These are phyloP conservation scores for Cylindrotheca fusiformis DNA, from an alignment of 108 stramenopile species.

Conservation along the genomic window DNA sequence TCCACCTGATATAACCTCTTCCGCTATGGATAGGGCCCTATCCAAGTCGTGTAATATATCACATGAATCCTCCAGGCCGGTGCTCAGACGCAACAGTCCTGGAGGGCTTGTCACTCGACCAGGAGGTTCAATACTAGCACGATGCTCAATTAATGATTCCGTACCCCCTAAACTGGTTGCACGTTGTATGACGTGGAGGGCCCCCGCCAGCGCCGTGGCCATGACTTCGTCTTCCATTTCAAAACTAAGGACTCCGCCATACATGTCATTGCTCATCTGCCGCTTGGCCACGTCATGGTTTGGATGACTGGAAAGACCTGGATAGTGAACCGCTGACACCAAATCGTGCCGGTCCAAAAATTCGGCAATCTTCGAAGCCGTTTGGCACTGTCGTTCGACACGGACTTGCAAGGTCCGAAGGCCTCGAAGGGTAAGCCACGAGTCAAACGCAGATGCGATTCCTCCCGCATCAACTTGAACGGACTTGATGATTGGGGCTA, in stretches of 20 bases:
- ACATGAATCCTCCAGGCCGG: constrained; percentile 79
- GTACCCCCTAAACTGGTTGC: constrained; percentile 97
- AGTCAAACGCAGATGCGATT: constrained; percentile 80
- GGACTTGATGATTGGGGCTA: constrained; percentile 33
- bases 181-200: constrained; percentile 61
- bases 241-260: constrained; percentile 91
- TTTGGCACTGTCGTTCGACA: constrained; percentile 63
- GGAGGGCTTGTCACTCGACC: constrained; percentile 67
- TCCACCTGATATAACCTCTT: constrained; percentile 13
- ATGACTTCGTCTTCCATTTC: constrained; percentile 62
- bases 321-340: constrained; percentile 82
- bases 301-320: constrained; percentile 85
- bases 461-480: constrained; percentile 63
- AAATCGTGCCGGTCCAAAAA: constrained; percentile 35
- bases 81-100: constrained; percentile 83
- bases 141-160: constrained; percentile 92
- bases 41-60: constrained; percentile 86
- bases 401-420: constrained; percentile 78
- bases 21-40: constrained; percentile 52
- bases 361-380: constrained; percentile 57
- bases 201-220: constrained; percentile 82
- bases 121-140: constrained; percentile 89
- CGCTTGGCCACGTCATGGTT: constrained; percentile 75
- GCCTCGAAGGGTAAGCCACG: constrained; percentile 87
- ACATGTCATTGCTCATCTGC: constrained; percentile 50